These are phyloP conservation scores for Trypethelium eluteriae DNA, from an alignment of 495 filamentous ascomycete species.

Conservation along the genomic window DNA sequence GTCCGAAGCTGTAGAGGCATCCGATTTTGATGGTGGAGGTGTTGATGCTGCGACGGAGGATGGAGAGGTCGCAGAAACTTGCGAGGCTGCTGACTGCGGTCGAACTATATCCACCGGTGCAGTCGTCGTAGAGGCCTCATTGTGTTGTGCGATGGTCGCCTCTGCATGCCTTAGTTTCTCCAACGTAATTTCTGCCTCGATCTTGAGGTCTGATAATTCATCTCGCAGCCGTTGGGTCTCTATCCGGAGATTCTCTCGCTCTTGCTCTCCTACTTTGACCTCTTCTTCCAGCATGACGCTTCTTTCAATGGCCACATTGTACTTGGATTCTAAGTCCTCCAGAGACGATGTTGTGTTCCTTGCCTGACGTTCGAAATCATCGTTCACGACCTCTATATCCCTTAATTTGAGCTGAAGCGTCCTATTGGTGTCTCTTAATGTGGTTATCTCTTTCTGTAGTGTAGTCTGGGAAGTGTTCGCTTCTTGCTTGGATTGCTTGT, in stretches of 20 bases:
- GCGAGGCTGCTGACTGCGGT: slow-evolving; percentile 39
- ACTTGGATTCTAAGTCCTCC: slow-evolving; percentile 95
- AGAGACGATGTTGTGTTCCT: slow-evolving; percentile 88
- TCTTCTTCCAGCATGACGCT: slow-evolving; percentile 92
- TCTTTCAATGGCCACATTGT: slow-evolving; percentile 86
- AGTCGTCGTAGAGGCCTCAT: slow-evolving; percentile 42
- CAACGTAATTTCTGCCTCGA: slow-evolving; percentile 88
- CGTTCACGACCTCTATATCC: slow-evolving; percentile 95
- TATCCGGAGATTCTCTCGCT: slow-evolving; percentile 79
- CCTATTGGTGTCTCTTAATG: slow-evolving; percentile 73
- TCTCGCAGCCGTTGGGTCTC: slow-evolving; percentile 81
- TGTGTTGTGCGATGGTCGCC: slow-evolving; percentile 44
- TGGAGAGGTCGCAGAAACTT: slow-evolving; percentile 36
- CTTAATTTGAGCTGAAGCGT: slow-evolving; percentile 73
- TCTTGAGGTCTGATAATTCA: slow-evolving; percentile 83
- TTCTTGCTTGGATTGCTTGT: slow-evolving; percentile 89
- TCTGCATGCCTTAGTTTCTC: slow-evolving; percentile 76
- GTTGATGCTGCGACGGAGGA: slow-evolving; percentile 47
- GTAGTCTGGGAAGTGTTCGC: slow-evolving; percentile 70
- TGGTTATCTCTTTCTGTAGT: slow-evolving; percentile 93
- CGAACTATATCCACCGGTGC: slow-evolving; percentile 35
- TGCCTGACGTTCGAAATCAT: slow-evolving; percentile 94
- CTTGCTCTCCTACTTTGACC: slow-evolving; percentile 79
- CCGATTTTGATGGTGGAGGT: slow-evolving; percentile 58
- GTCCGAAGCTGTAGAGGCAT: slow-evolving; percentile 44